Evolutionary conservation across 805 yeast species (phyloP).

Genomic region (Candida ovalis): DNA sequence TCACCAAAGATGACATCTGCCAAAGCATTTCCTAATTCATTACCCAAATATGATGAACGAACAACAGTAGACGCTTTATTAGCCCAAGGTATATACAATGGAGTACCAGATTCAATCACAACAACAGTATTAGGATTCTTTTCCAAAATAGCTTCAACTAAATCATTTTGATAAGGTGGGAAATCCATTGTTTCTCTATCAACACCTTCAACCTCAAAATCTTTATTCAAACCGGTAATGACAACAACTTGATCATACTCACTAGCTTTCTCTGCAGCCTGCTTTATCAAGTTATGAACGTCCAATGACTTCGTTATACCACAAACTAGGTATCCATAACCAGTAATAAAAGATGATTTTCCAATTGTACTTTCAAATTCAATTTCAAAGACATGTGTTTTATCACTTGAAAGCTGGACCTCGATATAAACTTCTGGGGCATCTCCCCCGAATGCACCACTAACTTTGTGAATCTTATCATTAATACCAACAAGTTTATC

Average conservation of each 20-base stretch:
- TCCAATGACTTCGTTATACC: conserved; percentile 10
- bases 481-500: conserved; percentile 53
- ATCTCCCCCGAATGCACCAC: conserved; percentile 51
- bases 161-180: conserved; percentile 33
- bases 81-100: conserved; percentile 41
- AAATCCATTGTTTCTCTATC: conserved; percentile 36
- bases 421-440: conserved; percentile 45
- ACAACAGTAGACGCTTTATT: conserved; percentile 28
- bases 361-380: conserved; percentile 30
- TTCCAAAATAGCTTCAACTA: conserved; percentile 30
- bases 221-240: conserved; percentile 35
- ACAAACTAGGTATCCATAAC: conserved; percentile 21
- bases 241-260: conserved; percentile 34
- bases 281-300: conserved; percentile 11
- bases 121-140: conserved; percentile 35
- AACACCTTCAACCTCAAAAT: conserved; percentile 40
- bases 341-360: conserved; percentile 10
- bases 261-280: conserved; percentile 34
- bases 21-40: conserved; percentile 39
- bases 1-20: conserved; percentile 44
- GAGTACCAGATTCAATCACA: conserved; percentile 40
- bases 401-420: conserved; percentile 39
- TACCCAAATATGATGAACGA: conserved; percentile 38
- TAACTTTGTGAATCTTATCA: conserved; percentile 48
- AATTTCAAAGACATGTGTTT: conserved; percentile 40